Evolutionary conservation across 208 protist genomes (phyloP).

Genomic region (Leishmania arabica): DNA sequence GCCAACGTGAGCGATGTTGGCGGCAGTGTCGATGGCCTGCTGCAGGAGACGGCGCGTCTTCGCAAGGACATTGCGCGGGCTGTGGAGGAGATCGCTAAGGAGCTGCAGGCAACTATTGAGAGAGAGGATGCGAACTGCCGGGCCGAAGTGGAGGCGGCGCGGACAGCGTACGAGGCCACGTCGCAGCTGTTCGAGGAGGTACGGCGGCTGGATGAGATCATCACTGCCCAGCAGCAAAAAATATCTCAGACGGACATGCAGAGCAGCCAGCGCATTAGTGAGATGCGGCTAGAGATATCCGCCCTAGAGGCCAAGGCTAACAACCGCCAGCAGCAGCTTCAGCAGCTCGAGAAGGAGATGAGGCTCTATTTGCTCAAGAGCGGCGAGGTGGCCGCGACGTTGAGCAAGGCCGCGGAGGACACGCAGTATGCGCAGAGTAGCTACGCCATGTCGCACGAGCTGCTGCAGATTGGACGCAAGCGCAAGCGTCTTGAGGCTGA

Average conservation of each 20-base stretch:
- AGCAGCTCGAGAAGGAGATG: slow-evolving; percentile 61
- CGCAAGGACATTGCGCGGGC: slow-evolving; percentile 57
- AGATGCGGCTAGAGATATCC: slow-evolving; percentile 77
- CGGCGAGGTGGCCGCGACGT: slow-evolving; percentile 46
- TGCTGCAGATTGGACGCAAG: slow-evolving; percentile 51
- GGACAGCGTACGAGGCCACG: slow-evolving; percentile 42
- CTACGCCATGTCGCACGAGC: slow-evolving; percentile 41
- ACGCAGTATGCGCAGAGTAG: slow-evolving; percentile 42
- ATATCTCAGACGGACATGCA: slow-evolving; percentile 61
- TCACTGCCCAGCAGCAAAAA: slow-evolving; percentile 51
- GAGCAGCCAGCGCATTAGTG: slow-evolving; percentile 59
- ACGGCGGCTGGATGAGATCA: slow-evolving; percentile 60
- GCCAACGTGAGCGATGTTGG: slow-evolving; percentile 62
- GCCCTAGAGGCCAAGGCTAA: slow-evolving; percentile 56
- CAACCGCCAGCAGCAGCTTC: slow-evolving; percentile 58
- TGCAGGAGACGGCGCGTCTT: slow-evolving; percentile 65
- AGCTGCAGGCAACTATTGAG: slow-evolving; percentile 47
- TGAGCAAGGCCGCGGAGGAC: slow-evolving; percentile 62
- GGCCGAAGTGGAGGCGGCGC: slow-evolving; percentile 46
- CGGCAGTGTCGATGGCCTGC: slow-evolving; percentile 43
- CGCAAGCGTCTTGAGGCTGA: slow-evolving; percentile 62
- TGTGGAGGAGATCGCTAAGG: slow-evolving; percentile 40
- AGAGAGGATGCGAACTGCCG: slow-evolving; percentile 34
- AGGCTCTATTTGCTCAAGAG: slow-evolving; percentile 52
- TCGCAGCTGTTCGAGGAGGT: slow-evolving; percentile 53